Conservation (phyloP, 805 yeast species). For the Nakazawaea ernobii region DNA sequence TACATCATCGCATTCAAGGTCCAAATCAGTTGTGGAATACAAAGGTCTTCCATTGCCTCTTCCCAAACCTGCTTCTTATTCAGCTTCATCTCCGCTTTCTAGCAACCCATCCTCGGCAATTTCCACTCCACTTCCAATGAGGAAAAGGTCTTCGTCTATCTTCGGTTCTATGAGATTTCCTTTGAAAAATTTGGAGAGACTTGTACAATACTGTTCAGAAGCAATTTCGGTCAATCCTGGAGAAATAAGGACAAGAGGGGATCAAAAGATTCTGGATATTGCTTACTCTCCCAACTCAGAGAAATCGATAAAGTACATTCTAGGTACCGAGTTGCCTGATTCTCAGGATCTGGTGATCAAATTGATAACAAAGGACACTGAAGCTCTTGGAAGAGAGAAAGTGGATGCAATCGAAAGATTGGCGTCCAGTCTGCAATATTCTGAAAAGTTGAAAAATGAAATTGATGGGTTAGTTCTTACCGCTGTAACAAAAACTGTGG, state of each 20-base stretch:
- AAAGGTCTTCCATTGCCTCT: slow-evolving; percentile 51
- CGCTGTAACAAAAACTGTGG: slow-evolving; percentile 59
- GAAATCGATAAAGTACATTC: slow-evolving; percentile 42
- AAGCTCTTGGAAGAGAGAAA: slow-evolving; percentile 52
- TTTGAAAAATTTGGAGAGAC: slow-evolving; percentile 49
- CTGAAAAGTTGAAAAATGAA: slow-evolving; percentile 71
- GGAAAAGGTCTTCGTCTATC: slow-evolving; percentile 38
- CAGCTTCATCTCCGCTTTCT: slow-evolving; percentile 11
- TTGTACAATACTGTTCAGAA: slow-evolving; percentile 65
- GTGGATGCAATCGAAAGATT: slow-evolving; percentile 65
- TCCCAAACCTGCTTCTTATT: slow-evolving; percentile 3
- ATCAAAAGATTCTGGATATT: slow-evolving; percentile 24
- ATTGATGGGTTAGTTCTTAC: slow-evolving; percentile 63
- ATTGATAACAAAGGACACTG: slow-evolving; percentile 62
- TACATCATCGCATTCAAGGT: slow-evolving; percentile 6
- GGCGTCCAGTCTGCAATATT: slow-evolving; percentile 68
- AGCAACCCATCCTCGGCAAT: slow-evolving; percentile 15
- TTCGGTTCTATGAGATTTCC: slow-evolving; percentile 46
- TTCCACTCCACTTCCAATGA: slow-evolving; percentile 18
- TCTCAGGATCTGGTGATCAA: slow-evolving; percentile 62
- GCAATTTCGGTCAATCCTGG: slow-evolving; percentile 72
- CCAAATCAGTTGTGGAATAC: slow-evolving; percentile 36
- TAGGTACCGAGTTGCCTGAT: slow-evolving; percentile 35
- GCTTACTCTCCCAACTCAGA: slow-evolving; percentile 56
- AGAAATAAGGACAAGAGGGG: slow-evolving; percentile 33